A percentile compares a stretch with the other conserved stretches of the same genome.
Evolutionary conservation across 2,329 filamentous ascomycete species (phyloP).

Genomic region (Tympanopsis confertula): DNA sequence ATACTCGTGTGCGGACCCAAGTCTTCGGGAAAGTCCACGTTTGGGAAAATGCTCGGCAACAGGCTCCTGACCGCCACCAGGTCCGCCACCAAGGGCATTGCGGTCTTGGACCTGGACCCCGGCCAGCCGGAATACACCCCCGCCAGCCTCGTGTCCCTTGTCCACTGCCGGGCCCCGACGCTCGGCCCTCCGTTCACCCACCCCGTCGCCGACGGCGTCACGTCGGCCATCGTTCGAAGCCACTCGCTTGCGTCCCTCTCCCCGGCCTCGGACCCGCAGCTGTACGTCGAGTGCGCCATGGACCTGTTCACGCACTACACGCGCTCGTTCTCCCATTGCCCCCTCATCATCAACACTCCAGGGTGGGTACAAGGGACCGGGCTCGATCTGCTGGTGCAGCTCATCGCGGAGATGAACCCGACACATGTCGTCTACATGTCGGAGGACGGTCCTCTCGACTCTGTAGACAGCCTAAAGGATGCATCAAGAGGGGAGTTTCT

Average conservation of each 20-base stretch:
- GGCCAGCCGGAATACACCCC: constrained; percentile 66
- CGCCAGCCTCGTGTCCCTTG: constrained; percentile 58
- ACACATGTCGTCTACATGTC: constrained; percentile 60
- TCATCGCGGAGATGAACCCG: constrained; percentile 41
- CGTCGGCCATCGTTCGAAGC: constrained; percentile 36
- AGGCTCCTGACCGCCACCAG: constrained; percentile 40
- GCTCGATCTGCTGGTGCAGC: constrained; percentile 46
- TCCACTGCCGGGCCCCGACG: constrained; percentile 47
- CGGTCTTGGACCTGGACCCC: constrained; percentile 65
- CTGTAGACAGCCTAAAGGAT: constrained; percentile 37
- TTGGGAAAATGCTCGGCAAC: constrained; percentile 56
- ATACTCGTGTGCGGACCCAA: constrained; percentile 60
- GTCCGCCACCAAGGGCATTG: constrained; percentile 22
- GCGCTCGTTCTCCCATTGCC: constrained; percentile 27
- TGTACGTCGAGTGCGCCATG: constrained; percentile 52
- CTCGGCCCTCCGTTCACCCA: constrained; percentile 60
- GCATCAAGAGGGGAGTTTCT: constrained; percentile 27
- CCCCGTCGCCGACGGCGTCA: constrained; percentile 20
- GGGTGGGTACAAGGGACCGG: constrained; percentile 66
- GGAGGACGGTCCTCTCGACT: constrained; percentile 44
- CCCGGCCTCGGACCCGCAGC: constrained; percentile 52
- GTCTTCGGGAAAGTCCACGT: constrained; percentile 66
- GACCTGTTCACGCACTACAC: constrained; percentile 52
- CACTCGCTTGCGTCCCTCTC: constrained; percentile 57
- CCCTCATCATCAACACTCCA: constrained; percentile 63